Base-by-base conservation (phyloP, 2,329 filamentous ascomycete genomes). In the Septoria petroselini region DNA sequence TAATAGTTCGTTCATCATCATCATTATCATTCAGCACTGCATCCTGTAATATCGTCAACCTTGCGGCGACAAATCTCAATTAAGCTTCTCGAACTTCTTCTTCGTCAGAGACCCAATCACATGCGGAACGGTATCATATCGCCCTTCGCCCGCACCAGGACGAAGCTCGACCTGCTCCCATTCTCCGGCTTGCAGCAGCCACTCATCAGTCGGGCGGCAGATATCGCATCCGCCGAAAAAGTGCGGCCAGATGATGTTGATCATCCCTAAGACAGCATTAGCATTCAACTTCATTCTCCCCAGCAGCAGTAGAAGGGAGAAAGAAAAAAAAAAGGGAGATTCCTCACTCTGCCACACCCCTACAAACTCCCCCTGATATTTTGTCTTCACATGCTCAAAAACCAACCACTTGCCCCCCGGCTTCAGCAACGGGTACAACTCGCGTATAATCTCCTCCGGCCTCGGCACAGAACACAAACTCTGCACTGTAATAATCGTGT, bases 401-500 rank as follows among this genome's bases (percentile, higher is more conserved):
- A 81, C 73, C 53, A 82, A 81, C 80, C 81, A 84, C 30, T 76
- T 69, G 0, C 82, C 82, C 4, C 82, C 82, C 4, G 78, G 76
- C 67, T 81, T 83, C 52, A 85, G 70, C 44, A 77, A 75, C 25
- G 71, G 67, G 63, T 83, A 83, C 23, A 85, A 65, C 54, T 76
- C 73, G 49, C 66, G 67, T 52, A 82, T 74, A 52, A 83, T 80
- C 57, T 70, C 67, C 59, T 78, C 69, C 3, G 80, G 81, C 2
- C 81, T 75, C 0, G 82, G 82, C 42, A 85, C 82, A 58, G 78
- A 80, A 70, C 82, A 85, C 25, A 85, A 71, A 47, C 81, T 83
- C 46, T 84, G 70, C 19, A 84, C 68, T 2, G 79, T 77, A 39
- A 85, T 78, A 49, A 85, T 77, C 11, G 75, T 75, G 41, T 84